Base-by-base conservation (phyloP, 805 yeast species). In the Candida schatavii region DNA sequence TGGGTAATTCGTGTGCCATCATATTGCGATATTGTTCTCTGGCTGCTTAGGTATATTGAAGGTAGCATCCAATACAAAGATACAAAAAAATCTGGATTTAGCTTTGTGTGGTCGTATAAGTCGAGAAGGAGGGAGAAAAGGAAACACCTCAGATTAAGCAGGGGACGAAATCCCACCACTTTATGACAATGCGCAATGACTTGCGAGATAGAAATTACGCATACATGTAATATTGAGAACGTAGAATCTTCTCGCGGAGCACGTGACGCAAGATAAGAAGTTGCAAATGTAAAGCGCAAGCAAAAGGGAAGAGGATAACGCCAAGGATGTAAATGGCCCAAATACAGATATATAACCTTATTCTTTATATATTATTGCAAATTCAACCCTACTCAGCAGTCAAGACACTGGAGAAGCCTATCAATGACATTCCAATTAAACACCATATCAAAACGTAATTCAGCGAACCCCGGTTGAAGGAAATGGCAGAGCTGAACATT, bases 401-500 rank as follows among this genome's bases (percentile, higher is more conserved):
- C 34, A 71, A 51, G 17, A 66, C 57, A 40, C 69, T 63, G 40
- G 78, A 71, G 21, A 73, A 29, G 15, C 82, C 77, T 37, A 84
- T 83, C 17, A 80, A 52, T 19, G 68, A 55, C 40, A 85, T 73
- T 1, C 95, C 95, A 3, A 72, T 15, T 27, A 83, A 61, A 32
- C 78, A 68, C 83, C 88, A 84, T 4, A 63, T 50, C 42, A 84
- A 55, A 2, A 83, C 86, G 6, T 61, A 64, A 23, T 74, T 74
- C 42, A 83, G 84, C 21, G 77, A 68, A 5, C 90, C 95, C 26
- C 93, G 89, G 38, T 54, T 47, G 58, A 88, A 88, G 0, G 82
- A 75, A 23, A 88, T 77, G 0, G 95, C 87, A 15, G 90, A 79
- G 9, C 89, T 85, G 55, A 86, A 82, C 95, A 90, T 86, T 50